Conservation (phyloP, 345 rosid genomes). For the Excoecaria agallocha region DNA sequence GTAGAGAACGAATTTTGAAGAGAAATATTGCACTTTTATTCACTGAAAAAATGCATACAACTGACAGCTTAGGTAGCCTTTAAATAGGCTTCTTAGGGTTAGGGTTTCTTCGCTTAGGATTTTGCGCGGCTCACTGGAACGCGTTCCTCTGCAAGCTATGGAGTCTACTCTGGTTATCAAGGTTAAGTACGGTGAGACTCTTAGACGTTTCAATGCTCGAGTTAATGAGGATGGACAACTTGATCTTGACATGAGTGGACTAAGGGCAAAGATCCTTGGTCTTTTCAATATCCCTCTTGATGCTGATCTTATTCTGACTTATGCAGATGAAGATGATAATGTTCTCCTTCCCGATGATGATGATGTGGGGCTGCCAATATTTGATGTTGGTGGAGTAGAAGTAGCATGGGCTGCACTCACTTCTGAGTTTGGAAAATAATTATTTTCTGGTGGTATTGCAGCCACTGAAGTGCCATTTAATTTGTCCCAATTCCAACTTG, state of each 20-base stretch:
- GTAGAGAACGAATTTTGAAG: too few species aligned
- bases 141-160: slow-evolving; percentile 26
- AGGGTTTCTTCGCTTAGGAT: slow-evolving; percentile 11
- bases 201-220: slow-evolving; percentile 74
- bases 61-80: too few species aligned
- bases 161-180: slow-evolving; percentile 57
- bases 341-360: slow-evolving; percentile 70
- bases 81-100: slow-evolving; percentile 8
- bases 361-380: too few species aligned
- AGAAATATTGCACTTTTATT: too few species aligned
- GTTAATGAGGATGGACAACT: slow-evolving; percentile 49
- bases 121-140: slow-evolving; percentile 19
- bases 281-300: slow-evolving; percentile 58
- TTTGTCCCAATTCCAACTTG: too few species aligned
- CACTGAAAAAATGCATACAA: too few species aligned
- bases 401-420: too few species aligned
- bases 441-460: too few species aligned
- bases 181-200: slow-evolving; percentile 70
- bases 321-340: slow-evolving; percentile 94
- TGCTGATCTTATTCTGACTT: slow-evolving; percentile 57
- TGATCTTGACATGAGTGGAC: slow-evolving; percentile 59
- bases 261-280: slow-evolving; percentile 57
- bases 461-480: too few species aligned
- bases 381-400: too few species aligned
- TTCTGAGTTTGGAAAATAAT: too few species aligned